Percentiles rank a stretch among this genome's conserved stretches.
Conservation (phyloP, 768 basidiomycete species). For the Mycena haematopus region DNA sequence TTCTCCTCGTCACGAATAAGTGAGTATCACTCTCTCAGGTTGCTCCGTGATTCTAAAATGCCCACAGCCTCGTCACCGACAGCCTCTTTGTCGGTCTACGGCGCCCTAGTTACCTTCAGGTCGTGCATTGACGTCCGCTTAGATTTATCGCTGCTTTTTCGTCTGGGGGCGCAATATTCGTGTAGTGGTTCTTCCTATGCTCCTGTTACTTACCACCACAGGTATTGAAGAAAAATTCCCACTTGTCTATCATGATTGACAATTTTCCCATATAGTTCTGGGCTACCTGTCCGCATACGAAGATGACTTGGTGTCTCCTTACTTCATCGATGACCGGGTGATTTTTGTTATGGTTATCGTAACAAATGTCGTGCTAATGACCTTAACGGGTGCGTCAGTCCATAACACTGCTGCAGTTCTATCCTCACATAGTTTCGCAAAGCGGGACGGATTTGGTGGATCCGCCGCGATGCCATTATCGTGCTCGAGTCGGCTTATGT, state of each 20-base stretch:
- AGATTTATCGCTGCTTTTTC: constrained; percentile 13
- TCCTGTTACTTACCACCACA: not conserved
- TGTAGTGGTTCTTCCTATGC: constrained; percentile 3
- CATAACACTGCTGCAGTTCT: not conserved
- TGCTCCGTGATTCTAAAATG: not conserved
- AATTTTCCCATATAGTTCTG: not conserved
- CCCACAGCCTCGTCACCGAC: constrained; percentile 5
- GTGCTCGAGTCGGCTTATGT: not conserved
- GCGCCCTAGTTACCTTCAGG: too few species aligned
- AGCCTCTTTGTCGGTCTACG: constrained; percentile 10
- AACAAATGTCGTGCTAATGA: constrained; percentile 12
- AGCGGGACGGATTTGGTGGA: constrained; percentile 15
- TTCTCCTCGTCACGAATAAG: constrained; percentile 17
- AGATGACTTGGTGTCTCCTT: not conserved
- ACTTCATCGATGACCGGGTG: constrained; percentile 1
- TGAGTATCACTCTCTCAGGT: not conserved
- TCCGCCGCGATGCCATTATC: not conserved
- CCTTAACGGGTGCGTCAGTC: constrained; percentile 8
- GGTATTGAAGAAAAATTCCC: not conserved
- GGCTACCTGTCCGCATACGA: constrained; percentile 4
- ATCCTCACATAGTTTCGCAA: not conserved
- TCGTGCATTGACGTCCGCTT: not conserved
- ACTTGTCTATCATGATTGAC: too few species aligned
- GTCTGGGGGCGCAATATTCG: not conserved
- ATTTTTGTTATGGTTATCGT: not conserved